Conservation (phyloP, 306 rosid genomes). For the Vigna hirtella region DNA sequence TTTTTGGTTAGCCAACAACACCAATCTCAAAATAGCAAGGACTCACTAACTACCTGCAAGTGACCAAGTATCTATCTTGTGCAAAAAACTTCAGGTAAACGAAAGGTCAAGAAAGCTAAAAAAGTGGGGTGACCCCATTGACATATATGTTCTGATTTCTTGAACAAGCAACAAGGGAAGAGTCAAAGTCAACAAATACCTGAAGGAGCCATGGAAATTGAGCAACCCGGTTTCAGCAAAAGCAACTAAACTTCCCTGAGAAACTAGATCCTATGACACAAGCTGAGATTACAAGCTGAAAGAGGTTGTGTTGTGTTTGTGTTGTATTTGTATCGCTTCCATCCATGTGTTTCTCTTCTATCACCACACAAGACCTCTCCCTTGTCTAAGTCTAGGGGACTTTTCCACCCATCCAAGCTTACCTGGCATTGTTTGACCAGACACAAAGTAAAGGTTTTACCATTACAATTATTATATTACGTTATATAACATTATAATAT, state of each 20-base stretch:
- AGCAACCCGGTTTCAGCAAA: not conserved
- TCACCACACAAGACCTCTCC: not conserved
- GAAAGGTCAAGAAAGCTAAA: conserved; percentile 11
- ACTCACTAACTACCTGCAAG: not conserved
- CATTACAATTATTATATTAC: not conserved
- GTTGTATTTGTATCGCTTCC: not conserved
- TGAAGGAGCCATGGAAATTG: conserved; percentile 1
- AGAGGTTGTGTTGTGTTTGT: not conserved
- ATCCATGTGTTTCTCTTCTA: conserved; percentile 1
- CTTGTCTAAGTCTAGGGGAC: not conserved
- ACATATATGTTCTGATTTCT: conserved; percentile 15
- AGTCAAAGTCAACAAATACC: conserved; percentile 32
- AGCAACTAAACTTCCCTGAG: not conserved
- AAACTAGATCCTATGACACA: conserved; percentile 17
- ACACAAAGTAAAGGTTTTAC: not conserved
- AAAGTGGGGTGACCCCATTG: not conserved
- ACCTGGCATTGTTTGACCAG: conserved; percentile 1
- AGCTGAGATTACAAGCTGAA: not conserved
- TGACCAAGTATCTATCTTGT: not conserved
- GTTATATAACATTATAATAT: not conserved
- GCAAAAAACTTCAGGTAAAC: not conserved
- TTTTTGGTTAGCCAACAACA: conserved; percentile 10
- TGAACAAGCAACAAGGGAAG: not conserved
- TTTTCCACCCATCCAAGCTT: conserved; percentile 3
- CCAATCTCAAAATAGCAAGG: not conserved